These are phyloP conservation scores for Ustilago crameri DNA, from an alignment of 1,284 basidiomycete genomes.

Conservation along the genomic window DNA sequence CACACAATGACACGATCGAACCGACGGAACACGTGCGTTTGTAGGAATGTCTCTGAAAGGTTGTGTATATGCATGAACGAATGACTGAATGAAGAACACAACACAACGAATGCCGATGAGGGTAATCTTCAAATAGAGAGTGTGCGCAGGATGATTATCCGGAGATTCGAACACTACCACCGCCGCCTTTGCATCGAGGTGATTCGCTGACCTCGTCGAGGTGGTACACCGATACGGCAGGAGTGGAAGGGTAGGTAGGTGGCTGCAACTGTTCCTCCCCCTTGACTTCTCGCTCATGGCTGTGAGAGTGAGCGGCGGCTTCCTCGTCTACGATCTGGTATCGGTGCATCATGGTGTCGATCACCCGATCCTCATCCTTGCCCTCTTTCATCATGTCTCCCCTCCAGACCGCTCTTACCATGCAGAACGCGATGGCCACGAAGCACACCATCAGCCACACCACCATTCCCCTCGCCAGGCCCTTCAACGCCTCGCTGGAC, in stretches of 20 bases:
- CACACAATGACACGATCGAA: too few species aligned
- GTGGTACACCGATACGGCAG: constrained; percentile 6
- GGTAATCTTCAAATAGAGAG: too few species aligned
- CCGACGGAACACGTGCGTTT: too few species aligned
- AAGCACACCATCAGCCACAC: constrained; percentile 16
- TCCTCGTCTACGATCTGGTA: background rate
- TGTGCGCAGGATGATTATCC: too few species aligned
- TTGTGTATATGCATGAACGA: too few species aligned
- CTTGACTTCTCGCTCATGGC: background rate
- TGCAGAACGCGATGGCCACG: constrained; percentile 11
- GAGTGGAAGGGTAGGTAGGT: constrained; percentile 24
- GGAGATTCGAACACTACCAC: too few species aligned
- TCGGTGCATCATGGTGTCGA: constrained; percentile 27
- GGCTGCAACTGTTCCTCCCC: constrained; percentile 8
- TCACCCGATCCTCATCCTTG: constrained; percentile 42
- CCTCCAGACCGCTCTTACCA: constrained; percentile 14
- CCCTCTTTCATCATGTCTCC: constrained; percentile 27
- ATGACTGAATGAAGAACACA: too few species aligned
- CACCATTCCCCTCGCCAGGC: constrained; percentile 21
- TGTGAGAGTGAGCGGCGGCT: background rate
- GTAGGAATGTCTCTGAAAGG: too few species aligned
- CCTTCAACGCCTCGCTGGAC: constrained; percentile 1
- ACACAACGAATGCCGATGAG: too few species aligned
- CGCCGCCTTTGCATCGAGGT: too few species aligned
- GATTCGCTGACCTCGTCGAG: too few species aligned